Evolutionary conservation across 352 stramenopile genomes (phyloP).

Genomic region (Globisporangium megalacanthum): DNA sequence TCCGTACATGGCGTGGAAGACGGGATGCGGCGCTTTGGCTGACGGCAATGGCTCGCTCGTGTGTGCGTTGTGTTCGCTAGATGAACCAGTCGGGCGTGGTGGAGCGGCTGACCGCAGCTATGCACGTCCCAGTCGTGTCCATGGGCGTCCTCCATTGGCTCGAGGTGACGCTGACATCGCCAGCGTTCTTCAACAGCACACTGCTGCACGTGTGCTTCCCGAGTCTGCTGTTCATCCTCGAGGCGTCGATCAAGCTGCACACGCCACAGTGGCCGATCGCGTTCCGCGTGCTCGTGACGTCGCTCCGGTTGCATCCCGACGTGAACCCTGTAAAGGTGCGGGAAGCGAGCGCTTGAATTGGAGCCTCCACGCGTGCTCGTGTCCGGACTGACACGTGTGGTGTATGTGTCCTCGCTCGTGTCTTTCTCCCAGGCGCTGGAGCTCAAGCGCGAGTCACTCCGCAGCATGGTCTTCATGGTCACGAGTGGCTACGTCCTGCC

Average conservation of each 20-base stretch:
- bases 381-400: background rate
- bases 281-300: conserved; percentile 75
- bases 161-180: conserved; percentile 64
- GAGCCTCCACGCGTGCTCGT: background rate
- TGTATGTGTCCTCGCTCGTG: background rate
- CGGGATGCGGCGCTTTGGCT: background rate
- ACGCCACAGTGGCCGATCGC: conserved; percentile 78
- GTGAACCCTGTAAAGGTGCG: conserved; percentile 79
- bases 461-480: conserved; percentile 87
- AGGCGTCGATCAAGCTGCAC: conserved; percentile 73
- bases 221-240: conserved; percentile 70
- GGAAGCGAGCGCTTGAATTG: background rate
- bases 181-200: conserved; percentile 77
- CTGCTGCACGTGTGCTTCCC: conserved; percentile 84
- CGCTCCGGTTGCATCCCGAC: conserved; percentile 64
- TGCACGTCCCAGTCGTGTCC: conserved; percentile 76
- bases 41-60: background rate
- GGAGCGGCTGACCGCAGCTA: conserved; percentile 69
- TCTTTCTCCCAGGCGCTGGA: conserved; percentile 44
- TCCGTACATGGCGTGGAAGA: background rate
- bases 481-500: conserved; percentile 81
- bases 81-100: conserved; percentile 86
- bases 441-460: conserved; percentile 76
- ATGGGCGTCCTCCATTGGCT: conserved; percentile 86
- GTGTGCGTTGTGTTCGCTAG: conserved; percentile 18